phyloP scores from a whole-genome alignment of 2,329 filamentous ascomycete genomes.

The Verticillium tricorpus region DNA sequence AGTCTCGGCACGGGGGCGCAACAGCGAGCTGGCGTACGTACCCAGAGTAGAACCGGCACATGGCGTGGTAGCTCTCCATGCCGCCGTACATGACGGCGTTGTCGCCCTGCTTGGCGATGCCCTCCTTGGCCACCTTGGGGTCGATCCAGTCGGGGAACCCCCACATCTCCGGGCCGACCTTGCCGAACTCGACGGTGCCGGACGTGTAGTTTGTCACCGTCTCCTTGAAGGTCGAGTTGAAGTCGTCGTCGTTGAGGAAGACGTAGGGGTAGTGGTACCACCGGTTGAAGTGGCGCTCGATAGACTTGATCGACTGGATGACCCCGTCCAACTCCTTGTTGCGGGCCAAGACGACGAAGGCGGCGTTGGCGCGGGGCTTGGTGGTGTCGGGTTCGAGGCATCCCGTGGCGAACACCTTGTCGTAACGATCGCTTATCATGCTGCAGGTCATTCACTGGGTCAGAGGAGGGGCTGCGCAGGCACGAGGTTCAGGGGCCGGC shows the following conservation, averaged over 20 bases:
- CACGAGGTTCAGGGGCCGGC: too few species aligned
- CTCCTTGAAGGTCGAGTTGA: constrained; percentile 91
- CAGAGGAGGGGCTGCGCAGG: background rate
- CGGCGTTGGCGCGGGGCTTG: constrained; percentile 82
- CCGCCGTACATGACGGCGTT: constrained; percentile 98
- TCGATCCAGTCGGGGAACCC: constrained; percentile 97
- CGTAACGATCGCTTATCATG: constrained; percentile 94
- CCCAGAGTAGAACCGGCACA: constrained; percentile 99
- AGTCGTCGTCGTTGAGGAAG: constrained; percentile 95
- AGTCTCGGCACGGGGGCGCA: background rate
- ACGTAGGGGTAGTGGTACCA: constrained; percentile 99
- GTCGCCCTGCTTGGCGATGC: constrained; percentile 94
- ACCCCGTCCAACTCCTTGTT: constrained; percentile 97
- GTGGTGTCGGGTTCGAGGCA: constrained; percentile 78
- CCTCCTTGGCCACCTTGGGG: constrained; percentile 87
- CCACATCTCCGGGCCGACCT: constrained; percentile 88
- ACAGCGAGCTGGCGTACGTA: constrained; percentile 41
- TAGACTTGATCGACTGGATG: constrained; percentile 93
- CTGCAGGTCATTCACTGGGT: constrained; percentile 38
- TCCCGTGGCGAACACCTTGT: constrained; percentile 92
- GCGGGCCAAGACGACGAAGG: constrained; percentile 89
- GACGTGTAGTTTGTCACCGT: constrained; percentile 89
- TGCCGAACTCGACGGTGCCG: constrained; percentile 82
- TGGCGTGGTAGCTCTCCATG: constrained; percentile 97
- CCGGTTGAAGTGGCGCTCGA: constrained; percentile 97